Base-by-base conservation (phyloP, 1,284 basidiomycete species). In the Trichosporon sp. region DNA sequence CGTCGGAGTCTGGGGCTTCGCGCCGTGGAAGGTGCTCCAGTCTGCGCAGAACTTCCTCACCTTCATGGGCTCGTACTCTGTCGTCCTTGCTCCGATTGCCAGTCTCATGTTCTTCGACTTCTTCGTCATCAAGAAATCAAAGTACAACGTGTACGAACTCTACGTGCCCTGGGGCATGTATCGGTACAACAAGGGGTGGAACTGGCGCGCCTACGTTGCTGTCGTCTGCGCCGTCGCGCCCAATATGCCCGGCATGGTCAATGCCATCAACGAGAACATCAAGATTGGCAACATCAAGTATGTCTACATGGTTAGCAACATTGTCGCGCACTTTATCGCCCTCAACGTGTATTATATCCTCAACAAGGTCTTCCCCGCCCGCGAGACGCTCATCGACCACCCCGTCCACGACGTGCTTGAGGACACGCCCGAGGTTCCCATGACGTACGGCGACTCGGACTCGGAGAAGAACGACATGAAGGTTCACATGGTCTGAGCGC, bases 1-100 rank as follows among this genome's bases (percentile, higher is more conserved):
- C 61, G 74, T 91, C 3, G 89, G 89, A 11, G 89, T 86, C 3
- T 89, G 87, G 87, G 84, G 63, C 19, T 76, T 71, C 56, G 69
- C 63, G 25, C 78, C 78, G 29, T 80, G 78, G 78, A 74, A 79
- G 64, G 78, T 80, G 14, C 62, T 67, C 54, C 69, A 71, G 31
- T 71, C 69, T 16, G 78, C 77, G 9, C 76, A 69, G 69, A 77
- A 71, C 62, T 73, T 70, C 58, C 74, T 76, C 16, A 77, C 77
- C 8, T 80, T 79, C 70, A 70, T 79, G 69, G 64, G 65, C n/a
- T 76, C 75, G 4, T 80, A 78, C 66, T 73, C 75, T 46, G 75
- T 77, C 58, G 78, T 79, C 34, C 71, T 78, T 7, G 74, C 74
- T 2, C 78, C 78, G 0, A 70, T 79, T 46, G 69, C 76, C 8